Evolutionary conservation across 768 basidiomycete species (phyloP).

Genomic region (Collybia nuda): DNA sequence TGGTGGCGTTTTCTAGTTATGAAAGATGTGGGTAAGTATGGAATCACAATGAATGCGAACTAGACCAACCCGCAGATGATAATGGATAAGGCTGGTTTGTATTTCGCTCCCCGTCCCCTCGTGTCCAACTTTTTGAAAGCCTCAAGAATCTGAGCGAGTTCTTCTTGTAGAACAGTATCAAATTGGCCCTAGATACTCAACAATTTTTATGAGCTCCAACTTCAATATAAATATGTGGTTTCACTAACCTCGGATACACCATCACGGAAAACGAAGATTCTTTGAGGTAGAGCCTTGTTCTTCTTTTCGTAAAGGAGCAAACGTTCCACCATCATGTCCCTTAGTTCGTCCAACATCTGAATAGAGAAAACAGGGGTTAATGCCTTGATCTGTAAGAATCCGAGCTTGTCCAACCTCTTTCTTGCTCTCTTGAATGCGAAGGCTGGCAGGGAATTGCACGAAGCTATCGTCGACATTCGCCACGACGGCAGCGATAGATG

Average conservation of each 20-base stretch:
- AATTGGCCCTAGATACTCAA: constrained; percentile 60
- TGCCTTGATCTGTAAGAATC: not conserved
- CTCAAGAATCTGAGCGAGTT: constrained; percentile 59
- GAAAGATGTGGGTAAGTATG: not conserved
- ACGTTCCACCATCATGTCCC: constrained; percentile 71
- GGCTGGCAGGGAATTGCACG: constrained; percentile 75
- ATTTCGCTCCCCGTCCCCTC: constrained; percentile 38
- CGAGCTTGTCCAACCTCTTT: constrained; percentile 32
- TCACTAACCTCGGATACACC: constrained; percentile 74
- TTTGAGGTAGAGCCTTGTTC: constrained; percentile 59
- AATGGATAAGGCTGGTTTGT: constrained; percentile 67
- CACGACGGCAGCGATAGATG: constrained; percentile 83
- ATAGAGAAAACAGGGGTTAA: not conserved
- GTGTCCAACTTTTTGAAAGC: constrained; percentile 57
- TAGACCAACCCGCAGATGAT: constrained; percentile 64
- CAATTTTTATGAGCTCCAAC: too few relatives aligned
- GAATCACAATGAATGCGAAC: not conserved
- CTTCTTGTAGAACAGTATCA: constrained; percentile 53
- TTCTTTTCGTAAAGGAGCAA: constrained; percentile 54
- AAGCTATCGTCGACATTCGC: constrained; percentile 70
- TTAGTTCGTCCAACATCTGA: constrained; percentile 72
- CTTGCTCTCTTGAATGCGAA: constrained; percentile 63
- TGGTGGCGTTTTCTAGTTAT: constrained; percentile 61
- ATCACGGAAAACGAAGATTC: constrained; percentile 75
- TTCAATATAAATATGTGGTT: too few relatives aligned